Evolutionary conservation across 2,329 filamentous ascomycete species (phyloP), one percentile per base, ranked within the genome.

Genomic region (Chrysosporium queenslandicum): DNA sequence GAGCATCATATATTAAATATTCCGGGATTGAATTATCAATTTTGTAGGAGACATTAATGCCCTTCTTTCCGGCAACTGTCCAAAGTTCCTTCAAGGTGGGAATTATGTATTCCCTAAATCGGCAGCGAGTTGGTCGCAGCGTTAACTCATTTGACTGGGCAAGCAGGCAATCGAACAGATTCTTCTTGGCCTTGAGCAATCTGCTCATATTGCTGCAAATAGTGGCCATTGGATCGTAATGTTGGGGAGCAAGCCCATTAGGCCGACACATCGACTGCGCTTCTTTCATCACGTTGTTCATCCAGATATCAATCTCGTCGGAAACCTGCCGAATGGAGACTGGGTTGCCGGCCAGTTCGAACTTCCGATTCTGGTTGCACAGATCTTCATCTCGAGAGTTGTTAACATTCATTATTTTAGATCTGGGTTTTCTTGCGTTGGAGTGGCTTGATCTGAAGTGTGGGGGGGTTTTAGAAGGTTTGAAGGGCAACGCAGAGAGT

Each of bases 271-370:
- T 34, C 14, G 47, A 14, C 2, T 18, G 20, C 12, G 29, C 11
- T 23, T 50, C 47, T 14, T 34, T 42, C 47, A 42, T 42, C 37
- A 50, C 34, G 18, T 23, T 50, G 29, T 50, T 50, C 25, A 42
- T 42, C 39, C 27, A 42, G 18, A 50, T 41, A 32, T 34, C 47
- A 20, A 50, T 32, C 27, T 50, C 47, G 29, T 50, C 37, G 25
- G 47, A 50, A 25, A 50, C 14, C 27, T 50, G 27, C 25, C 23
- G 39, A 29, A 50, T 25, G 25, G 37, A 50, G 9, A 42, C 39
- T 18, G 47, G 47, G 27, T 30, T 42, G 2, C 47, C 37, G 7
- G 47, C 37, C 18, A 42, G 14, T 34, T 42, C 18, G 27, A 42
- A 42, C 27, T 6, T 16, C 12, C 12, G 47, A 16, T 25, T 16